Conservation (phyloP, 352 stramenopile genomes). For the Globisporangium megalacanthum region DNA sequence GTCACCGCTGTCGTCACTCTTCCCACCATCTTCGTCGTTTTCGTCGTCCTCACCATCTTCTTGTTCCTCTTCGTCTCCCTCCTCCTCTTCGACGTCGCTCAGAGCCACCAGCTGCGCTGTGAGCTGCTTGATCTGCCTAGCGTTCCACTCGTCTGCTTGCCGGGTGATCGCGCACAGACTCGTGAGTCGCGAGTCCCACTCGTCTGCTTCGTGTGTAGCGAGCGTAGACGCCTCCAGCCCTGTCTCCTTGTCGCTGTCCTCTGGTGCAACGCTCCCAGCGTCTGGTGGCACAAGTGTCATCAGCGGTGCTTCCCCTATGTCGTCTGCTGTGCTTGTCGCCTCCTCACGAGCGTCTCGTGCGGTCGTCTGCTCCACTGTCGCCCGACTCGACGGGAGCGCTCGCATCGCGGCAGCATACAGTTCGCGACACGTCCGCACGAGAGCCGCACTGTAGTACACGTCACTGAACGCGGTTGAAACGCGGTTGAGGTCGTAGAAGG, state of each 20-base stretch:
- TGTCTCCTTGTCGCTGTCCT: background rate
- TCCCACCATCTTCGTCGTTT: slow-evolving; percentile 16
- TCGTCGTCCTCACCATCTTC: slow-evolving; percentile 22
- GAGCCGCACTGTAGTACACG: slow-evolving; percentile 29
- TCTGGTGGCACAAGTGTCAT: no score
- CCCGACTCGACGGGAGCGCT: slow-evolving; percentile 4
- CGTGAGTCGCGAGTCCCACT: slow-evolving; percentile 33
- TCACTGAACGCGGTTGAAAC: slow-evolving; percentile 18
- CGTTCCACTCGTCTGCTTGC: slow-evolving; percentile 22
- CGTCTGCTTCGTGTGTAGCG: background rate
- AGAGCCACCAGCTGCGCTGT: slow-evolving; percentile 15
- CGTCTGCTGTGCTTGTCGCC: no score
- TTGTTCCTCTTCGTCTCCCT: slow-evolving; percentile 18
- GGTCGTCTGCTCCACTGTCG: background rate
- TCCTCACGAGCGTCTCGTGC: no score
- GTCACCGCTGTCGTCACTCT: slow-evolving; percentile 7
- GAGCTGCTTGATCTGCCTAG: slow-evolving; percentile 13
- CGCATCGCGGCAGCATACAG: slow-evolving; percentile 23
- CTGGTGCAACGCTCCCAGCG: no score
- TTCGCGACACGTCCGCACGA: slow-evolving; percentile 17
- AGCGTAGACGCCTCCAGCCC: background rate
- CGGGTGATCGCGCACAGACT: slow-evolving; percentile 21
- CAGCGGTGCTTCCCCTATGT: no score
- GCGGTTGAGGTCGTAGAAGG: slow-evolving; percentile 9
- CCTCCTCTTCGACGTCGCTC: slow-evolving; percentile 19